Evolutionary conservation across 805 yeast genomes (phyloP).

Genomic region (Torulaspora gathmanii): DNA sequence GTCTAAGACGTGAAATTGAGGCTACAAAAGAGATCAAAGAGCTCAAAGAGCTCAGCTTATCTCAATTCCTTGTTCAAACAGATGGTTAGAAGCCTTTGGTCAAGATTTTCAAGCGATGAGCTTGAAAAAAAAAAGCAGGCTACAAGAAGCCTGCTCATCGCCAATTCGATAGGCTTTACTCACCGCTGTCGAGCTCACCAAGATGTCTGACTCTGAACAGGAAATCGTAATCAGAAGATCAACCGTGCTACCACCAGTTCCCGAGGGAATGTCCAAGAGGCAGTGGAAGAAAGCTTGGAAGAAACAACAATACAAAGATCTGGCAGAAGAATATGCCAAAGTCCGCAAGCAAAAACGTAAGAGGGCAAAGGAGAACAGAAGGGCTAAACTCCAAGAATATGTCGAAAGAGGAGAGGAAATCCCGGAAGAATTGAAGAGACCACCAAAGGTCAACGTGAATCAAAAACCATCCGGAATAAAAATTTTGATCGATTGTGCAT

Average conservation of each 20-base stretch:
- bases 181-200: neutral
- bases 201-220: conserved; percentile 6
- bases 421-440: conserved; percentile 38
- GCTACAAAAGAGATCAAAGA: too few relatives aligned
- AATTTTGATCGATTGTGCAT: conserved; percentile 80
- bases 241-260: conserved; percentile 41
- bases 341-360: conserved; percentile 53
- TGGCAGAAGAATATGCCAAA: conserved; percentile 55
- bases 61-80: neutral
- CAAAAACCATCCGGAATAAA: conserved; percentile 48
- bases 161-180: neutral
- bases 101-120: conserved; percentile 15
- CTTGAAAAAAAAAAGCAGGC: conserved; percentile 2
- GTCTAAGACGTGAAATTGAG: too few relatives aligned
- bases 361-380: conserved; percentile 40
- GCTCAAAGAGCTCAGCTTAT: too few relatives aligned
- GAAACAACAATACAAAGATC: conserved; percentile 54
- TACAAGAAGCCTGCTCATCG: neutral
- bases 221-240: conserved; percentile 12
- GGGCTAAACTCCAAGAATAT: conserved; percentile 36
- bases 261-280: conserved; percentile 82
- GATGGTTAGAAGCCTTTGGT: neutral
- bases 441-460: conserved; percentile 36
- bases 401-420: conserved; percentile 39
- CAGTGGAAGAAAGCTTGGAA: conserved; percentile 76